phyloP scores from a whole-genome alignment of 225 moss, liverwort and hornwort genomes.

The Pleurozium schreberi region DNA sequence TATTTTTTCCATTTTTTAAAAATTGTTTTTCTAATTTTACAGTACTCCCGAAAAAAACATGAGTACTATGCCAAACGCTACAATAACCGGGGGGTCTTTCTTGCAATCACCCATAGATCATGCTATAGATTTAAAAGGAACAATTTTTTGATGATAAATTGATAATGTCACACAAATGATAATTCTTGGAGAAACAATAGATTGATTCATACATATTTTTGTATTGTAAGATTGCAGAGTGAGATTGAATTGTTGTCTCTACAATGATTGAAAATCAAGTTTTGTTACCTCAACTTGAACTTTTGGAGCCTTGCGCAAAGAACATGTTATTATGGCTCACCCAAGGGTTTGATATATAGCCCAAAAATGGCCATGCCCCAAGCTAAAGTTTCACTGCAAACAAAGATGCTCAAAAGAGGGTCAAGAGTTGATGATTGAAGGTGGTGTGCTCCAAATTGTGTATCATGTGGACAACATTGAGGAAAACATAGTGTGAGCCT shows the following conservation, averaged over 20 bases:
- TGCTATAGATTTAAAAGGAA: not conserved
- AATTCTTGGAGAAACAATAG: not conserved
- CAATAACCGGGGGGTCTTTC: too few relatives aligned
- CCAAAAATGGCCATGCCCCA: not conserved
- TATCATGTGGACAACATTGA: constrained; percentile 25
- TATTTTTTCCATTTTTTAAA: too few relatives aligned
- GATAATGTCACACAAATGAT: not conserved
- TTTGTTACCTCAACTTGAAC: not conserved
- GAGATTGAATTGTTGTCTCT: too few relatives aligned
- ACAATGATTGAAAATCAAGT: not conserved
- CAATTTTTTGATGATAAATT: not conserved
- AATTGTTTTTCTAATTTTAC: too few relatives aligned
- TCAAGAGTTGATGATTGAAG: not conserved
- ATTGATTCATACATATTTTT: not conserved
- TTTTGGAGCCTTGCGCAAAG: not conserved
- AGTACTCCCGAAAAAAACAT: too few relatives aligned
- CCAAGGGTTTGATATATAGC: not conserved
- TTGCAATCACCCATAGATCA: too few relatives aligned
- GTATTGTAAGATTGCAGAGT: not conserved
- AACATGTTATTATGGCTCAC: not conserved
- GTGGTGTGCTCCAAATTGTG: not conserved
- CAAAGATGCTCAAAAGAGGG: constrained; percentile 8
- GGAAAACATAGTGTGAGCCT: not conserved
- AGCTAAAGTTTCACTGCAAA: not conserved
- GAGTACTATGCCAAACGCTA: too few relatives aligned